These are phyloP conservation scores for Wilcoxina mikolae DNA, from an alignment of 495 filamentous ascomycete species.

Conservation along the genomic window DNA sequence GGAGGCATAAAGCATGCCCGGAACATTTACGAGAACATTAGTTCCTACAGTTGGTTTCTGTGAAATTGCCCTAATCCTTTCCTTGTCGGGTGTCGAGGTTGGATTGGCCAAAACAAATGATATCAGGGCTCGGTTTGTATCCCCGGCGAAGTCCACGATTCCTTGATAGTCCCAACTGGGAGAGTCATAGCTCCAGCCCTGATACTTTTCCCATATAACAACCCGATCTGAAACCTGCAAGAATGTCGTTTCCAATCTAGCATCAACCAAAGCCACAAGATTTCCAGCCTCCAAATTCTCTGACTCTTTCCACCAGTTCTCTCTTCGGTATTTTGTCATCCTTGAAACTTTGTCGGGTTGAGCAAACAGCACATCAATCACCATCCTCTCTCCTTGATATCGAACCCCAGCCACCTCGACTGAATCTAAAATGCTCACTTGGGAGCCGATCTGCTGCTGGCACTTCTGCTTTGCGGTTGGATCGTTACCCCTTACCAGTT, in stretches of 20 bases:
- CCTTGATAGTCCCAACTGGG: not conserved
- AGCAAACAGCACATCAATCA: constrained; percentile 40
- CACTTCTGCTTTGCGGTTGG: constrained; percentile 7
- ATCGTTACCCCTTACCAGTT: constrained; percentile 9
- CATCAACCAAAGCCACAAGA: constrained; percentile 43
- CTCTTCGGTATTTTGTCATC: constrained; percentile 27
- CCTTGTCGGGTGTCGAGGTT: constrained; percentile 9
- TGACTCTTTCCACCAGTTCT: constrained; percentile 47
- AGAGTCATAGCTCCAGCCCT: not conserved
- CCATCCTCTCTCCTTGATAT: constrained; percentile 39
- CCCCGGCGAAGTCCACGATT: constrained; percentile 14
- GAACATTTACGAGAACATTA: constrained; percentile 49
- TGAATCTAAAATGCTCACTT: constrained; percentile 33
- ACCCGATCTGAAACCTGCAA: constrained; percentile 36
- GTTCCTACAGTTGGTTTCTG: too few relatives aligned
- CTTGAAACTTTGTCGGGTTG: constrained; percentile 35
- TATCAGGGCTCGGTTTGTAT: constrained; percentile 25
- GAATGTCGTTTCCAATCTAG: constrained; percentile 38
- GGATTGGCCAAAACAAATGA: constrained; percentile 17
- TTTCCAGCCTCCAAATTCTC: constrained; percentile 43
- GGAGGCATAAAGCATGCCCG: constrained; percentile 48
- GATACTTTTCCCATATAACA: constrained; percentile 7
- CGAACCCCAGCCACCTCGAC: constrained; percentile 33
- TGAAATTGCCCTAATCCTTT: constrained; percentile 17
- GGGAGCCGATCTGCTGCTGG: constrained; percentile 13